Conservation (phyloP, 495 filamentous ascomycete genomes). For the Penicillium chermesinum region DNA sequence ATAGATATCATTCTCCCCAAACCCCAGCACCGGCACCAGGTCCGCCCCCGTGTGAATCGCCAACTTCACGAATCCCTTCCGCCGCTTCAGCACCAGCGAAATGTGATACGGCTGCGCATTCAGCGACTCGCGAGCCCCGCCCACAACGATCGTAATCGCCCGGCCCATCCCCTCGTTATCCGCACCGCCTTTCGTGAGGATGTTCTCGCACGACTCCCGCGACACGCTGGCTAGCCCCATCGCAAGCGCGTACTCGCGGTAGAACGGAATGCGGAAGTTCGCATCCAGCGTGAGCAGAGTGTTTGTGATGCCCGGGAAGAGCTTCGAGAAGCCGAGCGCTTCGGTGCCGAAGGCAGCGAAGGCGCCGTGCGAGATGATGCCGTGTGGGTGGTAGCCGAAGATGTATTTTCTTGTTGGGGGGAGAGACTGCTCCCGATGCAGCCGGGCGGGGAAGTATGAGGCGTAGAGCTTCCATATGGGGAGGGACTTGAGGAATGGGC, state of each 20-base stretch:
- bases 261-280: conserved; percentile 92
- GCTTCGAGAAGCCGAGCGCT: conserved; percentile 75
- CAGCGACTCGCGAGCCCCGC: conserved; percentile 86
- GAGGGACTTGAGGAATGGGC: conserved; percentile 65
- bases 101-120: conserved; percentile 73
- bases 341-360: conserved; percentile 92
- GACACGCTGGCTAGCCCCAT: conserved; percentile 87
- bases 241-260: conserved; percentile 83
- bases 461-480: conserved; percentile 84
- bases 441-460: conserved; percentile 81
- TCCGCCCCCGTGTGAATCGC: conserved; percentile 87
- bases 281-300: conserved; percentile 82
- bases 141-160: conserved; percentile 92
- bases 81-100: conserved; percentile 68
- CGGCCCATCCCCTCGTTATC: conserved; percentile 90
- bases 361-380: conserved; percentile 93
- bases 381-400: conserved; percentile 96
- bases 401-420: conserved; percentile 88
- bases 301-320: conserved; percentile 95
- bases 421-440: conserved; percentile 75
- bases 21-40: conserved; percentile 82
- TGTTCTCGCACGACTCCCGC: conserved; percentile 81
- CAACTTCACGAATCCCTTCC: conserved; percentile 91
- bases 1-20: conserved; percentile 95
- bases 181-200: conserved; percentile 68